These are phyloP conservation scores for Phoma sp. DNA, from an alignment of 2,329 filamentous ascomycete genomes.

Conservation along the genomic window DNA sequence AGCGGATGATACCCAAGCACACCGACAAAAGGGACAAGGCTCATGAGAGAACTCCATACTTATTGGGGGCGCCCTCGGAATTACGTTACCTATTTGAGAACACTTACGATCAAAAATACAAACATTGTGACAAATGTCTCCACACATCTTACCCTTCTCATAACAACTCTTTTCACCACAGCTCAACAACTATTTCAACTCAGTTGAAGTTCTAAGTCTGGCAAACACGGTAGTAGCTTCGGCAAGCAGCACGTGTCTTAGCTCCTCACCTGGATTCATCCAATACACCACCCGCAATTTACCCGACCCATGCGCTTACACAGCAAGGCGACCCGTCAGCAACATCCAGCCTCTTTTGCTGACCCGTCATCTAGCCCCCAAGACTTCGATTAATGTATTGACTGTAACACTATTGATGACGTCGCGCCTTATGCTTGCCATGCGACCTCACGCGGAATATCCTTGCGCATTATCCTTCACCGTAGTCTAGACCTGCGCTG, in stretches of 20 bases:
- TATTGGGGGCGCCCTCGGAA: no score
- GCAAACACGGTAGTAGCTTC: no score
- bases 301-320: slow-evolving; percentile 4
- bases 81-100: no score
- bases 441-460: not conserved
- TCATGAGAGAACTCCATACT: not conserved
- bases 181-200: no score
- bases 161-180: no score
- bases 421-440: not conserved
- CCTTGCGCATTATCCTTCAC: not conserved
- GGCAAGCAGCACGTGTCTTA: not conserved
- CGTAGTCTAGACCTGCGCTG: not conserved
- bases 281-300: slow-evolving; percentile 1
- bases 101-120: no score
- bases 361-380: not conserved
- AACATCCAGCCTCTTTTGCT: slow-evolving; percentile 1
- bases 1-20: not conserved
- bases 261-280: not conserved
- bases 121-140: no score
- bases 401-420: slow-evolving; percentile 8
- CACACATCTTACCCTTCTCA: no score
- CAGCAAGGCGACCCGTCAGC: not conserved
- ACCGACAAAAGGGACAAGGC: not conserved
- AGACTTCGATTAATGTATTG: not conserved
- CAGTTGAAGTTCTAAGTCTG: no score